A percentile compares a stretch with the other conserved stretches of the same genome.
These are phyloP conservation scores for Alternaria atra DNA, from an alignment of 2,329 filamentous ascomycete genomes.

Conservation along the genomic window DNA sequence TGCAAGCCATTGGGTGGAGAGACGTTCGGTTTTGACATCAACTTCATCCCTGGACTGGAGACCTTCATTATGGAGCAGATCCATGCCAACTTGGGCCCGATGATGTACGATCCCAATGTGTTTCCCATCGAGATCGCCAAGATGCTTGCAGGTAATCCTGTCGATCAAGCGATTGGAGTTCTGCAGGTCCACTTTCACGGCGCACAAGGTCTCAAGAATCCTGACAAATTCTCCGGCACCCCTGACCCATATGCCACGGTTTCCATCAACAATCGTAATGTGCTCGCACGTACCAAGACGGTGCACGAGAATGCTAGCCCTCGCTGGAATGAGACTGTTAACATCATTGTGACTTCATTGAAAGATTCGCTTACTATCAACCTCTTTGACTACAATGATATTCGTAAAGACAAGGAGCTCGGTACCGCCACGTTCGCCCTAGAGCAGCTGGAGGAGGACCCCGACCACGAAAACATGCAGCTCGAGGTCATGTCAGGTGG, in stretches of 20 bases:
- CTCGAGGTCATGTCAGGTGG: slow-evolving; percentile 87
- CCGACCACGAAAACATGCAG: slow-evolving; percentile 82
- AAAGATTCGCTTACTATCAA: slow-evolving; percentile 86
- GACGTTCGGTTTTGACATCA: slow-evolving; percentile 96
- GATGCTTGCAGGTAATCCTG: slow-evolving; percentile 91
- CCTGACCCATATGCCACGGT: slow-evolving; percentile 89
- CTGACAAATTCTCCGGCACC: slow-evolving; percentile 90
- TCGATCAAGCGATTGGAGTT: slow-evolving; percentile 96
- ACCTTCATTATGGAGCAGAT: slow-evolving; percentile 95
- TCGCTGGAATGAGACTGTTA: slow-evolving; percentile 95
- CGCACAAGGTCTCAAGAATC: slow-evolving; percentile 91
- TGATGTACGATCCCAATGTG: slow-evolving; percentile 98
- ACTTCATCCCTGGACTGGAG: slow-evolving; percentile 96
- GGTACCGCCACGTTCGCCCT: slow-evolving; percentile 86
- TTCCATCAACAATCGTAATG: slow-evolving; percentile 82
- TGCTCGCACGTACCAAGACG: slow-evolving; percentile 88
- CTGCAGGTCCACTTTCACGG: slow-evolving; percentile 90
- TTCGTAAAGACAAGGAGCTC: slow-evolving; percentile 95
- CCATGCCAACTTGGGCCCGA: slow-evolving; percentile 89
- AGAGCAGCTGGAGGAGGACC: slow-evolving; percentile 79
- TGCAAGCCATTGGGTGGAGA: slow-evolving; percentile 98
- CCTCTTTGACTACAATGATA: slow-evolving; percentile 92
- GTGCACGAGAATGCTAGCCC: slow-evolving; percentile 85
- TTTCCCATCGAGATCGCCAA: slow-evolving; percentile 99
- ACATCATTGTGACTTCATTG: slow-evolving; percentile 91